Conservation (phyloP, 1,139 yeast genomes). For the Hyphopichia fennica region DNA sequence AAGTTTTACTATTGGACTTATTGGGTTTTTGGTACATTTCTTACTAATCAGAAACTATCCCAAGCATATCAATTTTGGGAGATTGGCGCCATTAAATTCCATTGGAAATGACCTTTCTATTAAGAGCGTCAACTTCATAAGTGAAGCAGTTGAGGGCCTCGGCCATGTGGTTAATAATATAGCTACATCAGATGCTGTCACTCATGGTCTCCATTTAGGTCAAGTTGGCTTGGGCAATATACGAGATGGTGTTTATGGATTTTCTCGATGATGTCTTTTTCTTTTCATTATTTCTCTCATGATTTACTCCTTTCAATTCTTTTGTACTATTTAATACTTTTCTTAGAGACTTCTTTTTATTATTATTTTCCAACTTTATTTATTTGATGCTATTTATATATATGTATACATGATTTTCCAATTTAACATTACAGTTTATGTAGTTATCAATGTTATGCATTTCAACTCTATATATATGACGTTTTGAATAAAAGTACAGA, state of each 20-base stretch:
- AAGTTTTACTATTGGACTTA: slow-evolving; percentile 42
- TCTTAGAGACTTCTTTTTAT: background rate
- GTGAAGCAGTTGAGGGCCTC: slow-evolving; percentile 14
- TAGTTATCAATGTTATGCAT: background rate
- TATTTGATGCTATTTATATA: background rate
- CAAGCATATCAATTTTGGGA: slow-evolving; percentile 6
- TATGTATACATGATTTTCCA: background rate
- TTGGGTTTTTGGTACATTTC: slow-evolving; percentile 41
- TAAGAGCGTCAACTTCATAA: slow-evolving; percentile 9
- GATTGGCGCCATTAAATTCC: slow-evolving; percentile 8
- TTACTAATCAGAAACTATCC: slow-evolving; percentile 24
- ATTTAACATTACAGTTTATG: background rate
- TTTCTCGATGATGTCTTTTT: background rate
- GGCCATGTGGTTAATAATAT: slow-evolving; percentile 13
- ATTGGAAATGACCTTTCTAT: slow-evolving; percentile 7
- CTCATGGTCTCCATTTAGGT: slow-evolving; percentile 20
- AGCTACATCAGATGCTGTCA: slow-evolving; percentile 16
- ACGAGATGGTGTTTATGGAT: slow-evolving; percentile 23
- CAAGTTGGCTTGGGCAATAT: slow-evolving; percentile 36
- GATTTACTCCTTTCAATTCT: background rate
- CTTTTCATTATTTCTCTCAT: background rate
- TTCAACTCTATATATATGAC: background rate
- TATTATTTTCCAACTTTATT: background rate
- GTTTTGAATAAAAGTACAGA: background rate
- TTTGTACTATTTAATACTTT: background rate